phyloP scores from a whole-genome alignment of 768 basidiomycete genomes.

The Paxillus rubicundulus region DNA sequence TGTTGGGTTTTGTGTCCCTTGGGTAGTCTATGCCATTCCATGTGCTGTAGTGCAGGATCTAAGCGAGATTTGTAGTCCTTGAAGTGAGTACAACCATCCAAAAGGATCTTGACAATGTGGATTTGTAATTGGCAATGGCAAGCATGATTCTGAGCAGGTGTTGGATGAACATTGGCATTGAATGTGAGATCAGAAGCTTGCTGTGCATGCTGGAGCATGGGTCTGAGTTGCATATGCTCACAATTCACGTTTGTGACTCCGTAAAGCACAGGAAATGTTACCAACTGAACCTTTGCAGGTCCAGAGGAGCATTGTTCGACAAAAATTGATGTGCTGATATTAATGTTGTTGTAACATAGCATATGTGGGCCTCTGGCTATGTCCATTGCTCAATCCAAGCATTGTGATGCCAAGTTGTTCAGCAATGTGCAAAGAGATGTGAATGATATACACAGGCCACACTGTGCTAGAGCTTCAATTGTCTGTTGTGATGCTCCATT shows the following conservation, averaged over 20 bases:
- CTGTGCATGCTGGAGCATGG: neutral
- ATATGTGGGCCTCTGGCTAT: neutral
- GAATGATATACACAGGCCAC: too few species aligned
- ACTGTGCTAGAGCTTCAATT: too few species aligned
- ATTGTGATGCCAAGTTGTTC: too few species aligned
- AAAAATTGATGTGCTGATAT: constrained; percentile 30
- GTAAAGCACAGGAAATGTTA: constrained; percentile 34
- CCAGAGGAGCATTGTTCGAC: constrained; percentile 29
- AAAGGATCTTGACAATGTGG: neutral
- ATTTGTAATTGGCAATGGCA: neutral
- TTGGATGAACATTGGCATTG: neutral
- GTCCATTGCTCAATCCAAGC: too few species aligned
- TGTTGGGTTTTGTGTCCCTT: neutral
- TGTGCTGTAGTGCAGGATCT: neutral
- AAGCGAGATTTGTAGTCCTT: neutral
- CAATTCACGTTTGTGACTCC: constrained; percentile 11
- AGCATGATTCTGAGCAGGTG: neutral
- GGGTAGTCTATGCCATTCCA: neutral
- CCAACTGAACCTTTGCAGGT: constrained; percentile 35
- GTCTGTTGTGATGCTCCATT: too few species aligned
- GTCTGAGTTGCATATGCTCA: neutral
- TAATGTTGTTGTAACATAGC: constrained; percentile 26
- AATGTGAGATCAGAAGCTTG: neutral
- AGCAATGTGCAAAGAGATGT: too few species aligned
- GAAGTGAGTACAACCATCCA: neutral